These are phyloP conservation scores for Barnettozyma sp. DNA, from an alignment of 805 yeast genomes.

Conservation along the genomic window DNA sequence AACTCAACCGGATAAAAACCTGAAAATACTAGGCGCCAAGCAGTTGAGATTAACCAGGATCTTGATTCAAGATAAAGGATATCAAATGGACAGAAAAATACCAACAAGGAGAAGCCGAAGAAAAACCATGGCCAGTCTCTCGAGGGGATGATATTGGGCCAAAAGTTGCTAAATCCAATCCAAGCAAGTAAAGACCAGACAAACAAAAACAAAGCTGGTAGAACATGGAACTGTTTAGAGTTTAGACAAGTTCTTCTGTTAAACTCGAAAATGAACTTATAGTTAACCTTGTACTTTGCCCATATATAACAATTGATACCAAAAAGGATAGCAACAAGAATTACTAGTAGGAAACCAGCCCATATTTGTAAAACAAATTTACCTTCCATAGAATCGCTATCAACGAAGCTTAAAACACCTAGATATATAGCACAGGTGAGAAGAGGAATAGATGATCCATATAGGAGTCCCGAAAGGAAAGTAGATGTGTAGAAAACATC, in stretches of 20 bases:
- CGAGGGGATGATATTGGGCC: conserved; percentile 55
- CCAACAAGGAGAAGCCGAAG: conserved; percentile 42
- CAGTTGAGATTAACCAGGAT: conserved; percentile 66
- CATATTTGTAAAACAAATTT: conserved; percentile 71
- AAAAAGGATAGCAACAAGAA: conserved; percentile 55
- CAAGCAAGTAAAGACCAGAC: conserved; percentile 57
- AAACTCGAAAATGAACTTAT: conserved; percentile 87
- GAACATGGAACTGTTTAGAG: conserved; percentile 54
- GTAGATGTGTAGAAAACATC: conserved; percentile 34
- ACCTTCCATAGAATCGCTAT: conserved; percentile 46
- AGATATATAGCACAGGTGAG: conserved; percentile 49
- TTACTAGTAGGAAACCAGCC: conserved; percentile 79
- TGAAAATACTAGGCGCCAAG: conserved; percentile 67
- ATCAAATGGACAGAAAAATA: conserved; percentile 57
- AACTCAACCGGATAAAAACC: conserved; percentile 95
- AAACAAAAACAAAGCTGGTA: conserved; percentile 56
- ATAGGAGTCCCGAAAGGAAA: conserved; percentile 56
- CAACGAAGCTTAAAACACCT: conserved; percentile 39
- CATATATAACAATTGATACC: conserved; percentile 67
- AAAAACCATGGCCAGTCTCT: conserved; percentile 77
- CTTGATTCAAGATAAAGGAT: conserved; percentile 56
- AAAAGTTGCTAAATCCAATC: conserved; percentile 68
- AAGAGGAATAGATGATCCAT: conserved; percentile 70
- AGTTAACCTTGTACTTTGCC: conserved; percentile 72
- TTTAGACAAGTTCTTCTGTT: conserved; percentile 61